Conservation (phyloP, 257 asterid species). For the Solanum pennellii region DNA sequence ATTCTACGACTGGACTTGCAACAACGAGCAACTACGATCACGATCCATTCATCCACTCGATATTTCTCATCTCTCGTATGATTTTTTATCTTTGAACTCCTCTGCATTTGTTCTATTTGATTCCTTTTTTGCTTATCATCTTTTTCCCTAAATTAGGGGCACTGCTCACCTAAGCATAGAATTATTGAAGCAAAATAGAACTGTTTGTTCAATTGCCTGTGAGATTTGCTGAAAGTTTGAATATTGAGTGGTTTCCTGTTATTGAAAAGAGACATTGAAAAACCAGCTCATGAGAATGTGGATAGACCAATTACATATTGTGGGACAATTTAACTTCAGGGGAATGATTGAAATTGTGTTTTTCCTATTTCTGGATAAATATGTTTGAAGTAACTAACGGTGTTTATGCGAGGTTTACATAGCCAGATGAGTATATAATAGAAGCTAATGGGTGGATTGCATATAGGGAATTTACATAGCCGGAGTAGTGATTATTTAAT, state of each 20-base stretch:
- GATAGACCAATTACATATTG: background rate
- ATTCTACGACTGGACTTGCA: conserved; percentile 79
- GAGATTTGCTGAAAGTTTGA: background rate
- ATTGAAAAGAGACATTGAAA: background rate
- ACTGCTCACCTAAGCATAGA: background rate
- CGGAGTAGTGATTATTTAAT: background rate
- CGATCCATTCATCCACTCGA: conserved; percentile 87
- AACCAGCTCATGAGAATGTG: background rate
- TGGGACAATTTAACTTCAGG: background rate
- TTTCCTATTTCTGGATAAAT: background rate
- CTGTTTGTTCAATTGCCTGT: background rate
- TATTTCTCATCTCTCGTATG: conserved; percentile 63
- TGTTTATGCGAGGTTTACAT: background rate
- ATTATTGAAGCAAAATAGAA: background rate
- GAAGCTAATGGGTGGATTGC: background rate
- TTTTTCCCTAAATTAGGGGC: background rate
- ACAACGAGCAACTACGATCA: conserved; percentile 65
- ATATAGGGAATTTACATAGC: background rate
- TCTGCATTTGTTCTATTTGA: background rate
- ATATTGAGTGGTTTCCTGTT: background rate
- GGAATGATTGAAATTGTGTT: background rate
- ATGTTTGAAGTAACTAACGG: background rate
- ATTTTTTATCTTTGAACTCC: background rate
- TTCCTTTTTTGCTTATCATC: background rate
- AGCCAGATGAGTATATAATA: background rate